Evolutionary conservation across 257 asterid genomes (phyloP).

Genomic region (Solanum okadae): DNA sequence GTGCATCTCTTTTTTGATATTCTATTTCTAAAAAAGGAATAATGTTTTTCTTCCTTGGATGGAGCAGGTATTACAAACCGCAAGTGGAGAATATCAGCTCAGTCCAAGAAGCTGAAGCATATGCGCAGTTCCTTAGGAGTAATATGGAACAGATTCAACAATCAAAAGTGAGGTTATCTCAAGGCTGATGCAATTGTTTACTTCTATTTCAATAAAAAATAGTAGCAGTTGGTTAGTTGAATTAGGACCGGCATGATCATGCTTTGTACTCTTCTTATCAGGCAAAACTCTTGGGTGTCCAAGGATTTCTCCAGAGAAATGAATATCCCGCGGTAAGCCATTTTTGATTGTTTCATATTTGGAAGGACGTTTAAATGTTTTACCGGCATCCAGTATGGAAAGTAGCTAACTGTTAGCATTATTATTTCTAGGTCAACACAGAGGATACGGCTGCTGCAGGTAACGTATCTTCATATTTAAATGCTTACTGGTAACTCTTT

Average conservation of each 20-base stretch:
- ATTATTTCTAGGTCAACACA: slow-evolving; percentile 9
- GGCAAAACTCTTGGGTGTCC: slow-evolving; percentile 37
- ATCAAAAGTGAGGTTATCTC: slow-evolving; percentile 20
- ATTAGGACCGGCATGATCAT: neutral
- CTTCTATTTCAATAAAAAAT: neutral
- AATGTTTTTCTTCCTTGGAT: neutral
- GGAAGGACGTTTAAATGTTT: neutral
- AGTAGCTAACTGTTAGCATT: neutral
- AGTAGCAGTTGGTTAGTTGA: neutral
- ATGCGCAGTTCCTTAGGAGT: slow-evolving; percentile 37
- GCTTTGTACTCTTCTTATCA: slow-evolving; percentile 1
- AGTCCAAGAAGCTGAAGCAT: slow-evolving; percentile 42
- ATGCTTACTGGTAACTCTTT: neutral
- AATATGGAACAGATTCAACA: slow-evolving; percentile 34
- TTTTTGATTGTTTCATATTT: neutral
- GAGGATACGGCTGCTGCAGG: slow-evolving; percentile 12
- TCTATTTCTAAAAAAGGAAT: neutral
- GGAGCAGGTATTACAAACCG: slow-evolving; percentile 35
- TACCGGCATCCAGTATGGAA: neutral
- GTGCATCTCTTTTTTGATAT: neutral
- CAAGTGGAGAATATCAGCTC: slow-evolving; percentile 31
- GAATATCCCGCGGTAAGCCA: slow-evolving; percentile 30
- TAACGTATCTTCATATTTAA: neutral
- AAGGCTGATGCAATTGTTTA: neutral
- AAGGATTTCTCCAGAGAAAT: neutral